These are phyloP conservation scores for Hymenoscyphus fraxineus DNA, from an alignment of 2,329 filamentous ascomycete genomes.

Conservation along the genomic window DNA sequence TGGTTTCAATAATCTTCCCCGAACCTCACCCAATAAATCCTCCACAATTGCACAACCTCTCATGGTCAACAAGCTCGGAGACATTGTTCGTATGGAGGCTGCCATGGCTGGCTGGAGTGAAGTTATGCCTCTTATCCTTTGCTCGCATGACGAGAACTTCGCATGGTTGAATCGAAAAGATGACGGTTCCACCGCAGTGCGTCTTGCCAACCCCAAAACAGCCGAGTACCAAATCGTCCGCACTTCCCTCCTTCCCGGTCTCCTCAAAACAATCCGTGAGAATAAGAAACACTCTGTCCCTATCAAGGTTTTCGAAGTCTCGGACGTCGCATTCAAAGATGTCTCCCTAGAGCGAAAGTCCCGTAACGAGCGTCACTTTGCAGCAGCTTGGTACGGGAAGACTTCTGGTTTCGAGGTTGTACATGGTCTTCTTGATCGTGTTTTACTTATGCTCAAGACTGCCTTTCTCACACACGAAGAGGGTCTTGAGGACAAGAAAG, in stretches of 20 bases:
- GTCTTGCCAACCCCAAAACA: constrained; percentile 89
- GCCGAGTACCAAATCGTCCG: constrained; percentile 90
- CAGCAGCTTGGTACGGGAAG: constrained; percentile 94
- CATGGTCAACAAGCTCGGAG: constrained; percentile 87
- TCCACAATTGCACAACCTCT: constrained; percentile 83
- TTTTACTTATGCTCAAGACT: constrained; percentile 87
- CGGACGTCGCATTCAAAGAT: constrained; percentile 91
- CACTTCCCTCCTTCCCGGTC: constrained; percentile 77
- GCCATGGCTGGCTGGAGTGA: constrained; percentile 96
- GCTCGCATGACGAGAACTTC: constrained; percentile 98
- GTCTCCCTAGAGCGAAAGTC: constrained; percentile 74
- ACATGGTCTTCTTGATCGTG: constrained; percentile 85
- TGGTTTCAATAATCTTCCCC: constrained; percentile 93
- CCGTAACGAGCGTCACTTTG: constrained; percentile 91
- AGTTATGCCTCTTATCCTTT: constrained; percentile 92
- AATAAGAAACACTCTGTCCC: constrained; percentile 87
- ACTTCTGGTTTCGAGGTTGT: constrained; percentile 92
- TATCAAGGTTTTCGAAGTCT: constrained; percentile 88
- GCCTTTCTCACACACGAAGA: constrained; percentile 76
- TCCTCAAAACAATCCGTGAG: constrained; percentile 90
- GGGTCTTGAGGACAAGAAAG: constrained; percentile 48
- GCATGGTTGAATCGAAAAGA: constrained; percentile 88
- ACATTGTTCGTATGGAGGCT: constrained; percentile 84
- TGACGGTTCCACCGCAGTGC: constrained; percentile 76
- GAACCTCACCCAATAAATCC: constrained; percentile 79